Conservation (phyloP, 129 eudicot species). For the Helichrysum umbraculigerum region DNA sequence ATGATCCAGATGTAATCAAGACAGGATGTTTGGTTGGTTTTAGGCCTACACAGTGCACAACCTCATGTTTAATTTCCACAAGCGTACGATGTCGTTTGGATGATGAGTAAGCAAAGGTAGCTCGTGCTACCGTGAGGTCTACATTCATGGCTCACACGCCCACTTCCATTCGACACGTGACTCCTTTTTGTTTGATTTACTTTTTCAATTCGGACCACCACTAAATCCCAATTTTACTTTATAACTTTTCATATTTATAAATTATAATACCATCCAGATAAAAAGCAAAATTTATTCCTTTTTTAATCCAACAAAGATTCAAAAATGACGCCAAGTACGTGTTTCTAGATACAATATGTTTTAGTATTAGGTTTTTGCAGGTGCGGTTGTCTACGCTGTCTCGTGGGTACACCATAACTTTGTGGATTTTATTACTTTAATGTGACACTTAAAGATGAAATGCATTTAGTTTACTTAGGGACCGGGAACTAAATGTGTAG, state of each 20-base stretch:
- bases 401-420: no score
- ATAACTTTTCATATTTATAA: background rate
- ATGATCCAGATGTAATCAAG: no score
- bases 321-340: no score
- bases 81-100: background rate
- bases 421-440: no score
- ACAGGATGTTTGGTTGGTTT: background rate
- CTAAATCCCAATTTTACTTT: conserved; percentile 9
- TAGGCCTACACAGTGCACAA: background rate
- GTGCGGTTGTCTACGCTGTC: no score
- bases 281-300: background rate
- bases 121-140: conserved; percentile 34
- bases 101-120: conserved; percentile 33
- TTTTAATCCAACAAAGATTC: background rate
- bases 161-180: conserved; percentile 35
- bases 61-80: background rate
- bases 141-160: conserved; percentile 32
- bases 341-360: no score
- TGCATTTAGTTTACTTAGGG: no score
- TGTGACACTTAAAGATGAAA: no score
- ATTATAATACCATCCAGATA: background rate
- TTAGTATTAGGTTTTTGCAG: no score
- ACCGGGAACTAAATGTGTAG: no score
- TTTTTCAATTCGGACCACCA: conserved; percentile 32
- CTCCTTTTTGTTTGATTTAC: conserved; percentile 4